Conservation (phyloP, 176 grass and related monocot species). For the Tuctoria greenei region DNA sequence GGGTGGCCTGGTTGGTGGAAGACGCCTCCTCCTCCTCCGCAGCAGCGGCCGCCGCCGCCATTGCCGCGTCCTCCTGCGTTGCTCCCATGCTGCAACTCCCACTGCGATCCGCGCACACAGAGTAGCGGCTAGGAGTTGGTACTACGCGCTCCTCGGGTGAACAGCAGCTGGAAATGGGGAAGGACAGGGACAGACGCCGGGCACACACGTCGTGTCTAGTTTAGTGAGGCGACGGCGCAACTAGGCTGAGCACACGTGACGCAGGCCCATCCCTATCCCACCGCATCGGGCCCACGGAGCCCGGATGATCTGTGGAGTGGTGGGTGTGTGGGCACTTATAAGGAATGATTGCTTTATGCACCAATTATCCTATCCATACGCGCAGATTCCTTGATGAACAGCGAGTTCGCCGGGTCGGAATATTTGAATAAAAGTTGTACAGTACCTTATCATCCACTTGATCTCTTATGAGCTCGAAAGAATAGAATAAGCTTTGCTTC, state of each 20-base stretch:
- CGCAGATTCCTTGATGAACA: background rate
- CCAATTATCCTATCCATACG: background rate
- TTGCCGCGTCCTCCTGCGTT: background rate
- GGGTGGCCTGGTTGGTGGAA: background rate
- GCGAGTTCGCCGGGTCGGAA: too few species aligned
- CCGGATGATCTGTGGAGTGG: background rate
- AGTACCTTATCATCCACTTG: background rate
- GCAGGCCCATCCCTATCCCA: background rate
- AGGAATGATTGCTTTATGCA: background rate
- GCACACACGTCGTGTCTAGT: background rate
- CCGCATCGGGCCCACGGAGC: background rate
- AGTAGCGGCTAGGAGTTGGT: background rate
- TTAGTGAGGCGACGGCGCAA: background rate
- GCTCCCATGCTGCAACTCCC: background rate
- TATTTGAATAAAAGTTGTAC: background rate
- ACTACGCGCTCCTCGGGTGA: background rate
- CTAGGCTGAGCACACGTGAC: background rate
- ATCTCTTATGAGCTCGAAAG: background rate
- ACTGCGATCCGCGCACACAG: background rate
- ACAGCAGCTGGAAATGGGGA: background rate
- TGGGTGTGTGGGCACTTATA: background rate
- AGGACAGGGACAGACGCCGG: background rate
- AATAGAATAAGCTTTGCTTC: background rate
- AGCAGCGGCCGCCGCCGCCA: too few species aligned
- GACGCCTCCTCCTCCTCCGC: background rate